Base-by-base conservation (phyloP, 371 early-diverging fungal species). In the Mucor irregularis region DNA sequence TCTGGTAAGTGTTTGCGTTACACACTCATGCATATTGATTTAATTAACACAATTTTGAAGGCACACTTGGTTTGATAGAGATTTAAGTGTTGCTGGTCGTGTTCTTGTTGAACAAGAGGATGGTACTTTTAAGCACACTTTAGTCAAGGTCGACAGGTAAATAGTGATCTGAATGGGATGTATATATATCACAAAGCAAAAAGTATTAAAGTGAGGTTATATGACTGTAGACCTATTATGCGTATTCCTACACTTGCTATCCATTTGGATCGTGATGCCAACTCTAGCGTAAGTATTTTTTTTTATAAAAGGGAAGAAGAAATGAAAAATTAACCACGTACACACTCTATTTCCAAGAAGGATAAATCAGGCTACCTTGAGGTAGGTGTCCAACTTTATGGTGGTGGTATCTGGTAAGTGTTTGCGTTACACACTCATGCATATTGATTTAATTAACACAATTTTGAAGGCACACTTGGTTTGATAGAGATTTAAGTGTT, bases 61-160 rank as follows among this genome's bases (percentile, higher is more conserved):
- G 96, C 92, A 97, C 69, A 95, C 98, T 17, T 99, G 98, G 97
- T 99, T 98, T 74, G 99, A 99, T 75, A 88, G 98, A 51, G 97
- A 98, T 73, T 78, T 99, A 48, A 84, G 92, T 69, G 74, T 99
- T 42, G 97, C 97, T 49, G 99, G 99, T n/a, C 90, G 96, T 40
- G 94, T 95, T 11, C 71, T 99, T 67, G 87, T 96, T 44, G 81
- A 88, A 52, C 74, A 81, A 22, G 68, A 64, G 10, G 89, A 89
- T 40, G 91, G 89, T 37, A 81, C 76, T 8, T 85, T 81, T 52
- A 79, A 81, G 39, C 85, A 85, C 66, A 84, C 81, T 1, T 80
- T 97, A 42, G 91, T 94, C 45, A 66, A 81, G 31, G 82, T 96
- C 42, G 81, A 88, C 50, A 82, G 85, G 83, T 86, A 83, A 35